Percentiles rank a stretch among this genome's conserved stretches.
phyloP scores from a whole-genome alignment of 192 early-diverging fungal species.

The Coemansia sp. region DNA sequence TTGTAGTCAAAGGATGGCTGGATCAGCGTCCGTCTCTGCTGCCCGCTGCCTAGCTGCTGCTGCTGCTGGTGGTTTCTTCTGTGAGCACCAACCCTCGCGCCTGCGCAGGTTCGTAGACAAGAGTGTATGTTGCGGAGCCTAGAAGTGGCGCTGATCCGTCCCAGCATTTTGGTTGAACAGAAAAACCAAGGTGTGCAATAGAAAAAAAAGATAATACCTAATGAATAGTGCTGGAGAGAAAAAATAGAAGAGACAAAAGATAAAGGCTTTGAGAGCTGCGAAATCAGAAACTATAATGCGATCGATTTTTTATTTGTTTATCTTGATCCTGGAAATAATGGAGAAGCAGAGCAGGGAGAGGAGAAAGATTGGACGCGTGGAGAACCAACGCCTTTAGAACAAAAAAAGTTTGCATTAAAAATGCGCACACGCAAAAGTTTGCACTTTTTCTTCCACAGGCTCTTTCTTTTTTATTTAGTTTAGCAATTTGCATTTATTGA shows the following conservation, averaged over 20 bases:
- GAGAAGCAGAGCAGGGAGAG: neutral
- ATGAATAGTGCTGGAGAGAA: too few relatives aligned
- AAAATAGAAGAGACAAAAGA: too few relatives aligned
- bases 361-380: neutral
- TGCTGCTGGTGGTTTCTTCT: too few relatives aligned
- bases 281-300: too few relatives aligned
- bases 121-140: neutral
- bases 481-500: slow-evolving; percentile 6
- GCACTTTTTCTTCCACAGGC: neutral
- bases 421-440: too few relatives aligned
- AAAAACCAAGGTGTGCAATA: too few relatives aligned
- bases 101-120: neutral
- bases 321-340: neutral
- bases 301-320: too few relatives aligned
- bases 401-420: neutral
- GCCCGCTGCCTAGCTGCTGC: neutral
- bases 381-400: neutral
- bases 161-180: neutral
- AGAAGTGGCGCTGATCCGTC: neutral
- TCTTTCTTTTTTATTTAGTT: slow-evolving; percentile 4
- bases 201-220: too few relatives aligned
- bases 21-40: slow-evolving; percentile 17
- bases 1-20: slow-evolving; percentile 60
- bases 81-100: neutral
- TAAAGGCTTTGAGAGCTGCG: too few relatives aligned